Evolutionary conservation across 1,139 yeast species (phyloP), one percentile per base, ranked within the genome.

Genomic region (Yamadazyma conglobata): DNA sequence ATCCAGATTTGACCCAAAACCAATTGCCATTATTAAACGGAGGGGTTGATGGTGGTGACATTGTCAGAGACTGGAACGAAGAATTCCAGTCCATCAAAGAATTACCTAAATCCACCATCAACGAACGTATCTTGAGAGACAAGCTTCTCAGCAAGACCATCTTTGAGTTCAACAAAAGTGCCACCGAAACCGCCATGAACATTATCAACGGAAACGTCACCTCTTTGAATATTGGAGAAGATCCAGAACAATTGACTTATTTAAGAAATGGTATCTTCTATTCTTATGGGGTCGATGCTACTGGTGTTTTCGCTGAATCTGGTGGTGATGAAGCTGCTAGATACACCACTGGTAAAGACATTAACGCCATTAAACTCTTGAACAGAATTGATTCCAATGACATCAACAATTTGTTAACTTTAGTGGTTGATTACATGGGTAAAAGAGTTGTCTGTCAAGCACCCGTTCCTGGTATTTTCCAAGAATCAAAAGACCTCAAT

Each of bases 401-500:
- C 25, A 64, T 88, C 30, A 75, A 77, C 47, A 79, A 82, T 33
- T 66, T 89, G 39, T 77, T 86, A 44, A 85, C 96, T 6, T 73
- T 89, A 27, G 73, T 89, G 38, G 87, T 91, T 34, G 97, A 91
- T 56, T 89, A 76, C 59, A 77, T 84, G 56, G 98, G 98, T 39
- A 81, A 77, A 48, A 75, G 97, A 56, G 67, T 89, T 24, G 73
- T 89, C 25, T 88, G 95, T 54, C 98, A 91, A 64, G 86, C 96
- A 10, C 96, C 96, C 15, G 95, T 91, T 29, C 98, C 98, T n/a
- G 98, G 98, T 39, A 77, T 89, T 39, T 83, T 89, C 60, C 70
- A 74, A 34, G 73, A 72, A 33, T 50, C 58, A 7, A 57, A 51
- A 10, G 31, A 30, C 7, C 17, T 32, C n/a, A 57, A 60, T 33